Evolutionary conservation across 306 rosid genomes (phyloP).

Genomic region (Castanea crenata): DNA sequence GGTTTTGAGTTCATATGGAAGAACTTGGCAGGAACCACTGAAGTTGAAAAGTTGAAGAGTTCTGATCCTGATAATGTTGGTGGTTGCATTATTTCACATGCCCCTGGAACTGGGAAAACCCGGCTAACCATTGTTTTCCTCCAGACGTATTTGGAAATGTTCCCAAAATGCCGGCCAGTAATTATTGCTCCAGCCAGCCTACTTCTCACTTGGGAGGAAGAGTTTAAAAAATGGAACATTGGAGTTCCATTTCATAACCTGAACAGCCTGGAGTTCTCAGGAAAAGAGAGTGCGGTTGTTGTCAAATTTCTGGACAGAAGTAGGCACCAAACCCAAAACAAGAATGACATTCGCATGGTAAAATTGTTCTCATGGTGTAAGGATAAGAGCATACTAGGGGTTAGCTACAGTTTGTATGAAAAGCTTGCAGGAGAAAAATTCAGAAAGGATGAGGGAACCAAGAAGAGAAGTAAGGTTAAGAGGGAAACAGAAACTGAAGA

Average conservation of each 20-base stretch:
- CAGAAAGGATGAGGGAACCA: background rate
- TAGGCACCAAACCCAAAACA: background rate
- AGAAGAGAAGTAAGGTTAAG: background rate
- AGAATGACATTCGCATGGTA: slow-evolving; percentile 8
- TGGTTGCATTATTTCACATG: slow-evolving; percentile 45
- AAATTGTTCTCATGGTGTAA: slow-evolving; percentile 35
- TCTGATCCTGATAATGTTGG: slow-evolving; percentile 8
- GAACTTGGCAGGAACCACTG: slow-evolving; percentile 28
- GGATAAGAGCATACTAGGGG: slow-evolving; percentile 29
- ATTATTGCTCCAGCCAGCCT: slow-evolving; percentile 38
- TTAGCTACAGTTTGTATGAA: slow-evolving; percentile 35
- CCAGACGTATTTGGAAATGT: slow-evolving; percentile 26
- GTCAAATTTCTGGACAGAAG: background rate
- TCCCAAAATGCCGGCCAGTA: slow-evolving; percentile 28
- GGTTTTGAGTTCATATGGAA: slow-evolving; percentile 46
- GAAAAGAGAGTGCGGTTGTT: slow-evolving; percentile 3
- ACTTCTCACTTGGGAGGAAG: slow-evolving; percentile 41
- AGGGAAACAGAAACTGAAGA: background rate
- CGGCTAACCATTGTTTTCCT: slow-evolving; percentile 35
- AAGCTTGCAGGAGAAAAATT: slow-evolving; percentile 16
- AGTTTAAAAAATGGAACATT: slow-evolving; percentile 33
- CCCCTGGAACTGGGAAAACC: slow-evolving; percentile 46
- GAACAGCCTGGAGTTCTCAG: slow-evolving; percentile 25
- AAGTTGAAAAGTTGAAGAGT: slow-evolving; percentile 16
- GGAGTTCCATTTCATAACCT: slow-evolving; percentile 38